Base-by-base conservation (phyloP, 441 rosid genomes). In the Bruguiera hainesii region DNA sequence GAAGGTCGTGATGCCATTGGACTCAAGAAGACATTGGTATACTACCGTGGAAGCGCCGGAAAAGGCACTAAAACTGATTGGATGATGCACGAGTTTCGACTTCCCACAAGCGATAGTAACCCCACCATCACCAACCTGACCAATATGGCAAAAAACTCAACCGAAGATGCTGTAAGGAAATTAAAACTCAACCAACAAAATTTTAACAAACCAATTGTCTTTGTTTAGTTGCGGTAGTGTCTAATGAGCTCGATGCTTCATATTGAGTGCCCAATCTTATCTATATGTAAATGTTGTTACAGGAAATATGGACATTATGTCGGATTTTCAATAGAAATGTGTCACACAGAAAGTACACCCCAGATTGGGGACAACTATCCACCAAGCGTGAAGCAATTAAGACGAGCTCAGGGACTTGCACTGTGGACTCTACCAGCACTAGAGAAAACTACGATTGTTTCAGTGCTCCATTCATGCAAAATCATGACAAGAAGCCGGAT, bases 1-100 rank as follows among this genome's bases (percentile, higher is more conserved):
- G 75, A 81, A 62, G 80, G 79, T 49, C 67, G 66, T 16, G 81
- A 73, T 26, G 83, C 87, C 81, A 80, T 90, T 21, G 98, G 98
- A 7, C 85, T 93, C 9, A 93, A 93, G 86, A 93, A 93, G 71
- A 87, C 97, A 4, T 83, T 93, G 7, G 98, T 93, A 1, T 93
- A 87, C 75, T 93, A 93, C 71, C 77, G 87, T 0, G 98, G 98
- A 65, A 82, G 81, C 3, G 96, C 98, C 0, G 96, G 97, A 4
- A 93, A 93, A 88, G 98, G 97, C 62, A 93, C 78, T 73, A 93
- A 93, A 76, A 90, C 98, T 0, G 95, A 93, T 56, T 93, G 98
- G 98, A 93, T 93, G 98, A 93, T 93, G 98, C 91, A 93, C 21
- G 98, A 93, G 73, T 89, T 93, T 82, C 97, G 98, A 66, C 95